phyloP scores from a whole-genome alignment of 164 flowering plant species.

The Aristolochia californica region DNA sequence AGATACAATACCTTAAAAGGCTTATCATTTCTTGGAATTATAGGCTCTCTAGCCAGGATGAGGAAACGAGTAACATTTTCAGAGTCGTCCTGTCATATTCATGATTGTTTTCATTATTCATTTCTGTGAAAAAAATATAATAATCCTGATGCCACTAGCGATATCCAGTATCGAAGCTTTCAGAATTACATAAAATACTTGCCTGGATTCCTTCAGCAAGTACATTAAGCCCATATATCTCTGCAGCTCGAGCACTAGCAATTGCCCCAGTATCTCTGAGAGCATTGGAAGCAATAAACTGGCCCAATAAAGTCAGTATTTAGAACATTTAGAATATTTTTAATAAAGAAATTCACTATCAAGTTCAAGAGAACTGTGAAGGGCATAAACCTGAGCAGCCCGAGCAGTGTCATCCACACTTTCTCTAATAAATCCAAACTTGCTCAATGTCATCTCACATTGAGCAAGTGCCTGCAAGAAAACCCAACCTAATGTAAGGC shows the following conservation, averaged over 20 bases:
- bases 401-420: conserved; percentile 69
- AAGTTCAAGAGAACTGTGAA: not conserved
- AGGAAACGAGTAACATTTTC: conserved; percentile 77
- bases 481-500: not conserved
- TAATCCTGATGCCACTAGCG: too few relatives aligned
- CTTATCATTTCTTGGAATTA: conserved; percentile 61
- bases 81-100: conserved; percentile 49
- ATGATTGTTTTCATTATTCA: not conserved
- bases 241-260: conserved; percentile 62
- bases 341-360: not conserved
- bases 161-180: too few relatives aligned
- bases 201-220: conserved; percentile 51
- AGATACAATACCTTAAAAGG: conserved; percentile 16
- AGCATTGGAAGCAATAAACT: conserved; percentile 35
- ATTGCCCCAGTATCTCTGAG: conserved; percentile 46
- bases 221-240: conserved; percentile 49
- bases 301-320: conserved; percentile 4
- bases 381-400: conserved; percentile 40
- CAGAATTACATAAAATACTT: not conserved
- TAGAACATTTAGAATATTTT: not conserved
- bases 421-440: conserved; percentile 49
- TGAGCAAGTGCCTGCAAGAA: conserved; percentile 46
- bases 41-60: conserved; percentile 88
- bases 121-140: too few relatives aligned
- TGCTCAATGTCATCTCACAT: conserved; percentile 54